A percentile compares a stretch with the other conserved stretches of the same genome.
Conservation (phyloP, 768 basidiomycete species). For the Suillus spraguei region DNA sequence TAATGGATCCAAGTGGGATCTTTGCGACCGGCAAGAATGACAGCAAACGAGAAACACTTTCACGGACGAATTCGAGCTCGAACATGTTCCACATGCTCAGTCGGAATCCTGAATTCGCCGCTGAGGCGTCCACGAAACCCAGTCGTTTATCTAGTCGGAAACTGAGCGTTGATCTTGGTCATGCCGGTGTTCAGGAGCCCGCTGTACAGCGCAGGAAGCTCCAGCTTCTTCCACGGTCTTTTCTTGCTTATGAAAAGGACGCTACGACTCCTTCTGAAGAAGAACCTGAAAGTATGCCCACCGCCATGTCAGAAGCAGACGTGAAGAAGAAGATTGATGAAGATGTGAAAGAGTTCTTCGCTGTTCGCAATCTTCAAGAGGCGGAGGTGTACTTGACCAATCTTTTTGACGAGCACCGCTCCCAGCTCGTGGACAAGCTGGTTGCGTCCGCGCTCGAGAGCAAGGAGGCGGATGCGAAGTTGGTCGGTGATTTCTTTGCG, state of each 20-base stretch:
- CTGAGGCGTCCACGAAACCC: constrained; percentile 56
- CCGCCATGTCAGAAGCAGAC: constrained; percentile 64
- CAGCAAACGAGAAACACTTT: constrained; percentile 70
- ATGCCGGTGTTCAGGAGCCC: constrained; percentile 48
- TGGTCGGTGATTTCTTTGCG: constrained; percentile 76
- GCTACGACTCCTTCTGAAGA: constrained; percentile 51
- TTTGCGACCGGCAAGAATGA: constrained; percentile 77
- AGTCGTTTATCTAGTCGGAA: constrained; percentile 53
- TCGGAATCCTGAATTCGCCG: constrained; percentile 56
- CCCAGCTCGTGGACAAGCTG: constrained; percentile 72
- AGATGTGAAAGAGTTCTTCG: constrained; percentile 87
- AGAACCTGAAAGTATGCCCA: constrained; percentile 45
- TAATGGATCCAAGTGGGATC: constrained; percentile 85
- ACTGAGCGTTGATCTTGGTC: constrained; percentile 51
- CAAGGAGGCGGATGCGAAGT: constrained; percentile 78
- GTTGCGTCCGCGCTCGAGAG: constrained; percentile 74
- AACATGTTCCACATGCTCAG: constrained; percentile 92
- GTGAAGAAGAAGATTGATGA: constrained; percentile 78
- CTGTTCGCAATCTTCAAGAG: constrained; percentile 81
- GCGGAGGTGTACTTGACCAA: constrained; percentile 85
- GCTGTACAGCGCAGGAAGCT: constrained; percentile 66
- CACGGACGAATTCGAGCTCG: constrained; percentile 72
- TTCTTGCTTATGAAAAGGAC: constrained; percentile 51
- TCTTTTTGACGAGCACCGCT: constrained; percentile 66
- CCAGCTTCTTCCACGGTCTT: constrained; percentile 76